Percentiles rank a stretch among this genome's conserved stretches.
Conservation (phyloP, 164 flowering plant genomes). For the Akebia trifoliata region DNA sequence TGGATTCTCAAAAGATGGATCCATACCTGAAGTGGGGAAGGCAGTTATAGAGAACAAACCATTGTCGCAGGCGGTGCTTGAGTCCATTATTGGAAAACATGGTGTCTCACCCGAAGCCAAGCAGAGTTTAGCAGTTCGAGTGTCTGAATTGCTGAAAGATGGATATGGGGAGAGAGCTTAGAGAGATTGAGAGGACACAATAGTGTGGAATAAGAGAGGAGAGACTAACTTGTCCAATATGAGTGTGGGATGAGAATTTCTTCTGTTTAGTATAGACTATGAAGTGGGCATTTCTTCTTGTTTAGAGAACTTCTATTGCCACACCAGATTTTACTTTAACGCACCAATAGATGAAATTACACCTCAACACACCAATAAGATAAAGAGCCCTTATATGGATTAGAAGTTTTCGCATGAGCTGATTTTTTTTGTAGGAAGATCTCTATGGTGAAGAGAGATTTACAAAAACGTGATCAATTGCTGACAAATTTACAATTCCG, state of each 20-base stretch:
- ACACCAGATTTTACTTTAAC: no score
- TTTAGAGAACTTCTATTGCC: no score
- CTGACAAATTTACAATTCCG: no score
- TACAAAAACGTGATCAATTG: no score
- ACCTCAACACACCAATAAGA: no score
- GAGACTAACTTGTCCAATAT: not conserved
- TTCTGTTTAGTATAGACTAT: no score
- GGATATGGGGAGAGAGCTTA: not conserved
- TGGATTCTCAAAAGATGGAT: conserved; percentile 52
- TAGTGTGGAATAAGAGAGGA: not conserved
- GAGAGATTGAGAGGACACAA: not conserved
- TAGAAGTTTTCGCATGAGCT: no score
- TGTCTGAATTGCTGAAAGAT: conserved; percentile 20
- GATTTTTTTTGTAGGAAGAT: no score
- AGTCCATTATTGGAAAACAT: conserved; percentile 68
- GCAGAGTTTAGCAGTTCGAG: conserved; percentile 34
- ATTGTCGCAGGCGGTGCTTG: conserved; percentile 54
- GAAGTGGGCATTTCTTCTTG: no score
- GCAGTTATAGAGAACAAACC: conserved; percentile 60
- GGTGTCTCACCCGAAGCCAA: conserved; percentile 66
- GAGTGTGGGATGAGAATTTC: not conserved
- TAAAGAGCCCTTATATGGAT: no score
- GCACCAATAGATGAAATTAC: no score
- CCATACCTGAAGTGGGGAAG: conserved; percentile 38
- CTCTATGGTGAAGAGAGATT: no score